Percentiles rank a stretch among this genome's conserved stretches.
These are phyloP conservation scores for Hypomontagnella monticulosa DNA, from an alignment of 495 filamentous ascomycete species.

Conservation along the genomic window DNA sequence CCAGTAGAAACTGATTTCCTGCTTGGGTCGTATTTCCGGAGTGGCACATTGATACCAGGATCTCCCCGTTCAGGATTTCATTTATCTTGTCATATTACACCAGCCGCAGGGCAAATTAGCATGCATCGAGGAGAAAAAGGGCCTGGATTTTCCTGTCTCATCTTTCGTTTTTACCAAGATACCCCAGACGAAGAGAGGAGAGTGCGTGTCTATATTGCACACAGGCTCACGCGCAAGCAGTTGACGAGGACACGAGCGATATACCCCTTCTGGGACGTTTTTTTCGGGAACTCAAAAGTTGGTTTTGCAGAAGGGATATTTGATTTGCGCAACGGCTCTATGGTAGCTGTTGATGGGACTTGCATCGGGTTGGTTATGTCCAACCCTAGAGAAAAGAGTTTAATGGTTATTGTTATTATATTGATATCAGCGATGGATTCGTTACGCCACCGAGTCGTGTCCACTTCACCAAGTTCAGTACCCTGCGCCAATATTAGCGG, in stretches of 20 bases:
- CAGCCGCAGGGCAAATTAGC: conserved; percentile 46
- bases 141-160: conserved; percentile 48
- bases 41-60: conserved; percentile 42
- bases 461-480: conserved; percentile 30
- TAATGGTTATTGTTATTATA: conserved; percentile 42
- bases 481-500: conserved; percentile 31
- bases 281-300: conserved; percentile 43
- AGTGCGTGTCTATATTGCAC: conserved; percentile 32
- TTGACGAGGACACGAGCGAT: conserved; percentile 40
- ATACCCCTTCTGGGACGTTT: conserved; percentile 40
- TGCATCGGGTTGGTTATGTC: conserved; percentile 33
- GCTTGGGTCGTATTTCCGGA: conserved; percentile 43
- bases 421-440: conserved; percentile 38
- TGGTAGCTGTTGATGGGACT: conserved; percentile 21
- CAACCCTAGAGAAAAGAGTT: conserved; percentile 30
- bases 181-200: conserved; percentile 45
- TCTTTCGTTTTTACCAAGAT: conserved; percentile 47
- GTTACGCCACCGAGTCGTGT: conserved; percentile 31
- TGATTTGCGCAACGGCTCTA: conserved; percentile 28
- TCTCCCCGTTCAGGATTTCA: conserved; percentile 40
- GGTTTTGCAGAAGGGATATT: conserved; percentile 21
- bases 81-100: conserved; percentile 49
- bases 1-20: conserved; percentile 42
- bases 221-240: conserved; percentile 41
- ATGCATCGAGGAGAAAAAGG: conserved; percentile 42